Percentiles rank a stretch among this genome's conserved stretches.
phyloP scores from a whole-genome alignment of 2,329 filamentous ascomycete species.

The Setomelanomma holmii region DNA sequence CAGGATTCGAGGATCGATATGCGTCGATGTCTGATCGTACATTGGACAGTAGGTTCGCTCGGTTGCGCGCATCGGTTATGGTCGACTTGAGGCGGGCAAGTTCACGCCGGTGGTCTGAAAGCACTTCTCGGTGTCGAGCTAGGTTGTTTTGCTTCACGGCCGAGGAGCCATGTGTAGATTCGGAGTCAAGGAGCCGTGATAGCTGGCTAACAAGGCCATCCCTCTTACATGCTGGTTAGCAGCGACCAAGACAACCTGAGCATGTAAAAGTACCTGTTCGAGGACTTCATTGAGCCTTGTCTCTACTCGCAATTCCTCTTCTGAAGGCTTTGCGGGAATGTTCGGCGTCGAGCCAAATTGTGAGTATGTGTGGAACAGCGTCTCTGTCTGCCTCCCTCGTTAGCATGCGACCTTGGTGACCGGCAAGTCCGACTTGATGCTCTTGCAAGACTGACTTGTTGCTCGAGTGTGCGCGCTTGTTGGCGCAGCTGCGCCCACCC shows the following conservation, averaged over 20 bases:
- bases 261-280: slow-evolving; percentile 67
- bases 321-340: slow-evolving; percentile 81
- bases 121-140: slow-evolving; percentile 86
- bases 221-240: slow-evolving; percentile 62
- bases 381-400: slow-evolving; percentile 72
- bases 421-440: slow-evolving; percentile 16
- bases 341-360: slow-evolving; percentile 84
- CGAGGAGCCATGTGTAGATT: slow-evolving; percentile 83
- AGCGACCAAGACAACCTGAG: neutral
- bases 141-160: slow-evolving; percentile 98
- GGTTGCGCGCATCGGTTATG: slow-evolving; percentile 80
- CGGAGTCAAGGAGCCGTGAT: slow-evolving; percentile 87
- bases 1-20: slow-evolving; percentile 83
- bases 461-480: slow-evolving; percentile 86
- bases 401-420: slow-evolving; percentile 27
- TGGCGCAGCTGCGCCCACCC: slow-evolving; percentile 94
- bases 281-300: slow-evolving; percentile 83
- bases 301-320: slow-evolving; percentile 83
- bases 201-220: slow-evolving; percentile 83
- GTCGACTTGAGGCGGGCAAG: slow-evolving; percentile 75
- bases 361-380: slow-evolving; percentile 82
- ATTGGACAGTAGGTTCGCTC: slow-evolving; percentile 87
- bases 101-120: slow-evolving; percentile 85
- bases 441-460: slow-evolving; percentile 69
- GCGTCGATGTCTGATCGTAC: slow-evolving; percentile 91